Evolutionary conservation across 139 green algal genomes (phyloP).

Genomic region (Axilococcus clingmanii): DNA sequence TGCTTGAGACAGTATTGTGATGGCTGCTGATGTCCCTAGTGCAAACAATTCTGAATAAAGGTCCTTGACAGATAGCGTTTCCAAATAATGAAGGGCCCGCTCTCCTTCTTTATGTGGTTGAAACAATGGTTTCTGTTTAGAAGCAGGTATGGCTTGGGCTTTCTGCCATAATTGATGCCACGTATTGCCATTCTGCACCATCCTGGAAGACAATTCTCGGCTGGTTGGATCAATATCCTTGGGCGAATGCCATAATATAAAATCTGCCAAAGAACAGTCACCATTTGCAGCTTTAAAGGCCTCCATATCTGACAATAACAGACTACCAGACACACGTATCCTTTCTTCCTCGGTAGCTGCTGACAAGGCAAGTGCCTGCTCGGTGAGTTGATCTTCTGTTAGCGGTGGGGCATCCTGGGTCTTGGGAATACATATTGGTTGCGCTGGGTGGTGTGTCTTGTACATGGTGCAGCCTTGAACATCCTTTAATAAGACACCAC

Average conservation of each 20-base stretch:
- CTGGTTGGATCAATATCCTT: conserved; percentile 37
- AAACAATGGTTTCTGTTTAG: conserved; percentile 55
- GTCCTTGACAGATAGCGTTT: not conserved
- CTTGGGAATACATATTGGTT: no score
- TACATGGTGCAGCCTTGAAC: no score
- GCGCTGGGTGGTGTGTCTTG: no score
- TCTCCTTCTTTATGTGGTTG: conserved; percentile 55
- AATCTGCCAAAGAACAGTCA: conserved; percentile 61
- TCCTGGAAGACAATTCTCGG: conserved; percentile 23
- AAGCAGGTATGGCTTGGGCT: conserved; percentile 29
- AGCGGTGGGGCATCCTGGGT: no score
- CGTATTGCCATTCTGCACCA: conserved; percentile 21
- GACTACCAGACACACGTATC: conserved; percentile 51
- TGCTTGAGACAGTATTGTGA: no score
- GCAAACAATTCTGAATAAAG: not conserved
- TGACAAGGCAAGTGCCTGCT: no score
- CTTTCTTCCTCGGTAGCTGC: no score
- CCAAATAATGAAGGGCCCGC: conserved; percentile 50
- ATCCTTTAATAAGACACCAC: no score
- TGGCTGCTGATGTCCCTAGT: not conserved
- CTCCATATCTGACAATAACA: conserved; percentile 69
- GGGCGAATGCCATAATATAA: conserved; percentile 74
- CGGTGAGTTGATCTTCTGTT: no score
- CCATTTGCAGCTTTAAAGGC: conserved; percentile 93
- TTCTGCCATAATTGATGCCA: conserved; percentile 63